A percentile compares a stretch with the other conserved stretches of the same genome.
Evolutionary conservation across 23 red algal species (phyloP).

Genomic region (Rhodosorus marinus): DNA sequence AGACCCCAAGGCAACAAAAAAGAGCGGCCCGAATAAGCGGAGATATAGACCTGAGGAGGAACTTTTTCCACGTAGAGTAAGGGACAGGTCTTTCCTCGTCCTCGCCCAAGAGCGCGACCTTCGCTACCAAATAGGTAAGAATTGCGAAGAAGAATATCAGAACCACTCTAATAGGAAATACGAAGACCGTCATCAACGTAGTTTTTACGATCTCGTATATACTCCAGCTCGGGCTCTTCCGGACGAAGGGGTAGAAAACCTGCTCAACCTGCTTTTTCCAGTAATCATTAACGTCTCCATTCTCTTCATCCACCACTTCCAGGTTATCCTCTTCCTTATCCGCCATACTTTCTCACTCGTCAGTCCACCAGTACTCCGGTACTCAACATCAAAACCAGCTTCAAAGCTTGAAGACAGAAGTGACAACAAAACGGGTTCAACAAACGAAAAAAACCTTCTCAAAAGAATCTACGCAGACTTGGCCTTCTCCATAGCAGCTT

Average conservation of each 20-base stretch:
- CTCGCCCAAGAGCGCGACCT: background rate
- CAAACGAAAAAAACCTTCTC: too few species aligned
- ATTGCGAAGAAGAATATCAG: constrained; percentile 5
- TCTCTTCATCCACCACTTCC: background rate
- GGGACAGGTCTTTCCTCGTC: background rate
- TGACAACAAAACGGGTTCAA: too few species aligned
- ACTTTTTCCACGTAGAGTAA: background rate
- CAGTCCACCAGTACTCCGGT: too few species aligned
- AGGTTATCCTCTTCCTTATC: too few species aligned
- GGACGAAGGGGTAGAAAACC: constrained; percentile 21
- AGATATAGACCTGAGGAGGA: background rate
- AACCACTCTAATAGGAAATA: constrained; percentile 33
- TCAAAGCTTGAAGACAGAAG: too few species aligned
- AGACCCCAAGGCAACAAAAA: background rate
- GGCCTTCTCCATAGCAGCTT: too few species aligned
- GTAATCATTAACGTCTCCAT: background rate
- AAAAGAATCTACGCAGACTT: too few species aligned
- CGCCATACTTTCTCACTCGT: too few species aligned
- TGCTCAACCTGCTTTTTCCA: constrained; percentile 8
- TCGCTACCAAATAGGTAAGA: background rate
- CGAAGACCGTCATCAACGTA: constrained; percentile 4
- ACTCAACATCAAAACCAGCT: too few species aligned
- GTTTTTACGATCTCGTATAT: constrained; percentile 27
- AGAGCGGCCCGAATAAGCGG: background rate
- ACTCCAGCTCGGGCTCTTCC: constrained; percentile 16